Base-by-base conservation (phyloP, 2,329 filamentous ascomycete genomes). In the Septoria linicola region DNA sequence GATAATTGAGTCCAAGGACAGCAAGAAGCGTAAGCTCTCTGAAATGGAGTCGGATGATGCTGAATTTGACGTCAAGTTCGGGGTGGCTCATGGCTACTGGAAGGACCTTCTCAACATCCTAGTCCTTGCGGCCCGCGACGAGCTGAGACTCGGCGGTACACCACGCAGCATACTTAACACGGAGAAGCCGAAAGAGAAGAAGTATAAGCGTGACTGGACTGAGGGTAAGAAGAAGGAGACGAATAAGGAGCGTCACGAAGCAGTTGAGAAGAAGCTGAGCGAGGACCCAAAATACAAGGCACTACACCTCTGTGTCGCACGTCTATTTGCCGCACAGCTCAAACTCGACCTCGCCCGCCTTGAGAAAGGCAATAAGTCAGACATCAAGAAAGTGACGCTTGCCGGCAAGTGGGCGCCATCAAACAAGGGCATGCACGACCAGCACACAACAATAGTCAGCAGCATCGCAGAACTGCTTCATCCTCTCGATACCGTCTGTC, bases 391-490 rank as follows among this genome's bases (percentile, higher is more conserved):
- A 11, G 74, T 83, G 47, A 81, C 79, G 0, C 73, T 83, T 0
- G 80, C 78, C 49, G 79, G 73, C 2, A 84, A 84, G 54, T 84
- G 81, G 81, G 78, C 80, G 1, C 81, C 81, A 1, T 75, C 76
- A 0, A 72, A 76, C 14, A 73, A 74, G 27, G 72, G 70, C 31
- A 80, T 80, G 57, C 80, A 83, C 57, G 81, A 84, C 64, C 75
- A 76, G 55, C 76, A 81, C 54, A 83, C 81, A 2, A 76, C 77
- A 56, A 73, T 84, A 53, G 72, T 77, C 25, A 79, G 76, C 39
- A 75, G 77, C 10, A 82, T 84, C 49, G 76, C 80, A 4, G 80
- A 84, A 64, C 68, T 79, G 10, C 59, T 83, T 7, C 73, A 77
- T 53, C 73, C 77, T 0, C 64, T 71, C 3, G 62, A 64, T 1